Percentiles rank a stretch among this genome's conserved stretches.
These are phyloP conservation scores for Leptodontidium sp. DNA, from an alignment of 2,329 filamentous ascomycete genomes.

Conservation along the genomic window DNA sequence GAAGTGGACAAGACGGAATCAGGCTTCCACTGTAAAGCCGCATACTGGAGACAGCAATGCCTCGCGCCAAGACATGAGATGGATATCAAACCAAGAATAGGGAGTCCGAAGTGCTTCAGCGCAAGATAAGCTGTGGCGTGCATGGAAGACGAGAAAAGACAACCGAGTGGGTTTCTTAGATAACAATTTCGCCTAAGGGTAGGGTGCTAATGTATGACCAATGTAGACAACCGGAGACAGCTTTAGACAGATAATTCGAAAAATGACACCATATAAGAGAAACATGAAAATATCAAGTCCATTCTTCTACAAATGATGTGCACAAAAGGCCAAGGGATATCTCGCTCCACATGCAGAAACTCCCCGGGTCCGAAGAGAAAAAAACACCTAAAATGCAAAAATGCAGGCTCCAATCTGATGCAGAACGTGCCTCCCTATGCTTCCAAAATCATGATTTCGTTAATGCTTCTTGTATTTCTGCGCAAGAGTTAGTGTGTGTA, in stretches of 20 bases:
- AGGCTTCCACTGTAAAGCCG: neutral
- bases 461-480: conserved; percentile 50
- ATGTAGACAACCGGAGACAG: neutral
- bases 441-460: conserved; percentile 36
- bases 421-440: conserved; percentile 33
- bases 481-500: conserved; percentile 10
- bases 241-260: neutral
- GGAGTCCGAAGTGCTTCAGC: neutral
- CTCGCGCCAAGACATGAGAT: neutral
- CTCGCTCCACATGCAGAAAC: neutral
- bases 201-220: neutral
- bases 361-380: neutral
- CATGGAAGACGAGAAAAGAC: neutral
- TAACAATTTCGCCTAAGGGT: too few relatives aligned
- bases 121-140: neutral
- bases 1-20: neutral
- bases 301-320: conserved; percentile 4
- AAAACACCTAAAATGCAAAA: conserved; percentile 7
- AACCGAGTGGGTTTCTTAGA: neutral
- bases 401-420: conserved; percentile 29
- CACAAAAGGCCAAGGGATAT: neutral
- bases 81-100: too few relatives aligned
- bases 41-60: neutral
- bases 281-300: conserved; percentile 2
- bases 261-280: neutral